phyloP scores from a whole-genome alignment of 1,139 yeast species.

The Protomyces lactucae-debilis region DNA sequence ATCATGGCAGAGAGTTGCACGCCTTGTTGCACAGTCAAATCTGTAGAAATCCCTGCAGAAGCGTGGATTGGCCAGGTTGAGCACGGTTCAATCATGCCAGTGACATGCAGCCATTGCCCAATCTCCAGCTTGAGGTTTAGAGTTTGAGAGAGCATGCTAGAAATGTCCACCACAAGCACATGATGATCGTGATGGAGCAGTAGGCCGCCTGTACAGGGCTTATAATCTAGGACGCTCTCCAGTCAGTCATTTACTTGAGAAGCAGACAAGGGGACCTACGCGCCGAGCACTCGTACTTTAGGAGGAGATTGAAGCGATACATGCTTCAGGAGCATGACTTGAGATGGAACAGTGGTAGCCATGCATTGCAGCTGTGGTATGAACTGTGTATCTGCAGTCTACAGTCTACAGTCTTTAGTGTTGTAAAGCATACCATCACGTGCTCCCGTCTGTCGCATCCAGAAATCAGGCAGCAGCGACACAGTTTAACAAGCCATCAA shows the following conservation, averaged over 20 bases:
- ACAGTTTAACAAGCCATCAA: no score
- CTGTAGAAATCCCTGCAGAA: neutral
- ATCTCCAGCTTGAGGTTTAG: neutral
- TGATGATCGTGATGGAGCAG: neutral
- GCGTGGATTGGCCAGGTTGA: neutral
- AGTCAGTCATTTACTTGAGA: no score
- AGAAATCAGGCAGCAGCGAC: no score
- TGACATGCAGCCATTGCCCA: neutral
- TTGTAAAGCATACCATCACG: no score
- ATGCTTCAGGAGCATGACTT: neutral
- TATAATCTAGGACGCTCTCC: neutral
- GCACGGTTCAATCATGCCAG: neutral
- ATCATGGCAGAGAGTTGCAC: neutral
- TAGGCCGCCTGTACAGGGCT: neutral
- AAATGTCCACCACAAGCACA: neutral
- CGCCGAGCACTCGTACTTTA: neutral
- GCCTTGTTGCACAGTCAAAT: neutral
- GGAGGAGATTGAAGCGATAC: neutral
- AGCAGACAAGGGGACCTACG: neutral
- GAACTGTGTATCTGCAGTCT: no score
- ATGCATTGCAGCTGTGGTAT: neutral
- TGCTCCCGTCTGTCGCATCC: no score
- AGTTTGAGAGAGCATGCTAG: neutral
- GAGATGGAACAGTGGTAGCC: neutral
- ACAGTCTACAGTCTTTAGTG: no score